Conservation (phyloP, 106 monocot species). For the Xerophyta viscosa region DNA sequence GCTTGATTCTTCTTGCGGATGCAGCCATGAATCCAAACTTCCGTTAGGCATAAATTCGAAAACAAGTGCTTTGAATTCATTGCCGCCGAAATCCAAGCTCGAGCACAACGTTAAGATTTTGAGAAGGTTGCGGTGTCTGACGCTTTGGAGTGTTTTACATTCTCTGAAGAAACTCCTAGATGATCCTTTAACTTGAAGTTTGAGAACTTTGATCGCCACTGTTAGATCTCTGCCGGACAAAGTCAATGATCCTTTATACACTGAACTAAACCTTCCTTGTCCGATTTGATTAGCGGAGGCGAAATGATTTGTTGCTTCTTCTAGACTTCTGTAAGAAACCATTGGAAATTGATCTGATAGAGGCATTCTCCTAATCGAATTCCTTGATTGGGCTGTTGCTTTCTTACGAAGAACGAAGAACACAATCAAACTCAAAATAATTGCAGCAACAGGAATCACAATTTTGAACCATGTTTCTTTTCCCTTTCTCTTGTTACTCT, state of each 20-base stretch:
- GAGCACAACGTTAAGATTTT: conserved; percentile 39
- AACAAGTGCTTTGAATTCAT: conserved; percentile 49
- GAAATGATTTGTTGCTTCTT: conserved; percentile 36
- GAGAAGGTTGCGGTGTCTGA: conserved; percentile 38
- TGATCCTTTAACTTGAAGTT: conserved; percentile 28
- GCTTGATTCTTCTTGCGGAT: conserved; percentile 6
- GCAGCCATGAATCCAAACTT: conserved; percentile 36
- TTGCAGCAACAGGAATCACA: neutral
- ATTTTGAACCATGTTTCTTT: too few relatives aligned
- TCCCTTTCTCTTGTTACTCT: neutral
- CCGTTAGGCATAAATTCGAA: conserved; percentile 48
- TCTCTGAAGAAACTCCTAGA: conserved; percentile 28
- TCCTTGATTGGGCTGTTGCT: too few relatives aligned
- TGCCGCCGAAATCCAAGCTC: conserved; percentile 17
- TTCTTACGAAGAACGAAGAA: too few relatives aligned
- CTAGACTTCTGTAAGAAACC: conserved; percentile 27
- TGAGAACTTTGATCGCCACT: conserved; percentile 44
- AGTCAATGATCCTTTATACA: conserved; percentile 39
- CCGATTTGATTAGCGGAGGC: conserved; percentile 35
- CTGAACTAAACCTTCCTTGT: conserved; percentile 32
- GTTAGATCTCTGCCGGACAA: conserved; percentile 1
- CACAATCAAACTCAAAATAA: too few relatives aligned
- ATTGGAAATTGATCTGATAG: conserved; percentile 1
- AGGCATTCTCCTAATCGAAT: too few relatives aligned
- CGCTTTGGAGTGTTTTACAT: conserved; percentile 27